Evolutionary conservation across 495 filamentous ascomycete species (phyloP), one percentile per base, ranked within the genome.

Genomic region (Daldinia decipiens): DNA sequence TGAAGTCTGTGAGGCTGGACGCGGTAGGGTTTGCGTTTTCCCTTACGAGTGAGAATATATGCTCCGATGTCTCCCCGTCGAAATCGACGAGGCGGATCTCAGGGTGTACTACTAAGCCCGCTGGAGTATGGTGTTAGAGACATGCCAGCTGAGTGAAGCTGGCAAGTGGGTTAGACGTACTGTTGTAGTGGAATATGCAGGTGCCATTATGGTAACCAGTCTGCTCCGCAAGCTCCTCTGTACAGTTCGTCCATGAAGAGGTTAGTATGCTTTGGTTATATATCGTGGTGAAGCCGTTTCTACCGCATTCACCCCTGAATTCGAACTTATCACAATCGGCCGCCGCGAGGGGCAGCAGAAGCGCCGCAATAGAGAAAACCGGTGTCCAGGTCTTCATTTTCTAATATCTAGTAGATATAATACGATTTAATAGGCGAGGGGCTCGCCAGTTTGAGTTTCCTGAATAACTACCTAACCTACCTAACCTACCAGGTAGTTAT

Each of bases 281-380:
- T 24, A 45, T 38, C 3, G 40, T 59, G 43, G 29, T 53, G n/a
- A 66, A 52, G 24, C 63, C 63, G 21, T 66, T 54, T n/a, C 32
- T 12, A 19, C 63, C 55, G 11, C n/a, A 7, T 15, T 55, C 0
- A n/a, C 55, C 55, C 21, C 15, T 58, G 32, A 66, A 66, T 7
- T 34, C 45, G 43, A 66, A 40, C 11, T 59, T 59, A 4, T 59
- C 63, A 54, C 63, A 66, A n/a, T 66, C 63, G 21, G 54, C 63
- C 45, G 55, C 63, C 11, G 13, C 63, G 0, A 66, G 45, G 17
- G 63, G 55, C 26, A 57, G 39, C 62, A 59, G 21, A 15, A 58
- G 32, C 24, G 63, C 54, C n/a, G 36, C 24, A 2, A 29, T 19
- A 9, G 63, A 66, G 45, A 53, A 9, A 38, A 13, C 21, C 0